Evolutionary conservation across 2,329 filamentous ascomycete species (phyloP).

Genomic region (Rutstroemia sp.): DNA sequence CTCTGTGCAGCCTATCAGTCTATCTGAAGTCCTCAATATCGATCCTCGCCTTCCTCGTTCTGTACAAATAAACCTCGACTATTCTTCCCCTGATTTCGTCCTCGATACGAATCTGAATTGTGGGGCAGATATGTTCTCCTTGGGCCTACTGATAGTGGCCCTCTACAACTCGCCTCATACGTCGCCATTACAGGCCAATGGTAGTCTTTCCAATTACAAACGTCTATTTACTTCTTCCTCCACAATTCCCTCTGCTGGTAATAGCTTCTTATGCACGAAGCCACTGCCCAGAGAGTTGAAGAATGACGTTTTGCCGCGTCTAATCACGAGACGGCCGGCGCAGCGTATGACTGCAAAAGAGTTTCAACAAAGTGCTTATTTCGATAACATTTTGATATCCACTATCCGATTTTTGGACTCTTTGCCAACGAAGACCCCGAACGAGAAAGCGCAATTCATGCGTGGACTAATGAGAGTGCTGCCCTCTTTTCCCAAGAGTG

Average conservation of each 20-base stretch:
- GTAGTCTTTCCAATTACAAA: constrained; percentile 78
- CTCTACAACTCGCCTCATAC: constrained; percentile 91
- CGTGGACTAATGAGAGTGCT: constrained; percentile 80
- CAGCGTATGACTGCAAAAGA: constrained; percentile 82
- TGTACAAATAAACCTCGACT: constrained; percentile 89
- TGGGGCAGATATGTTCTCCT: constrained; percentile 85
- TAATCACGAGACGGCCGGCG: constrained; percentile 82
- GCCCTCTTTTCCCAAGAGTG: constrained; percentile 84
- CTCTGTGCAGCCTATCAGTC: constrained; percentile 69
- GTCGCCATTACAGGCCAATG: constrained; percentile 77
- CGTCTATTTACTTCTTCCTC: constrained; percentile 73
- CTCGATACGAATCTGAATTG: constrained; percentile 81
- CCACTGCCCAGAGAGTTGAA: constrained; percentile 74
- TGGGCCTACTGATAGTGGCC: constrained; percentile 81
- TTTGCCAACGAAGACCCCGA: constrained; percentile 83
- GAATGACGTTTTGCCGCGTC: constrained; percentile 67
- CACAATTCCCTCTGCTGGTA: constrained; percentile 67
- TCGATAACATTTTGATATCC: constrained; percentile 93
- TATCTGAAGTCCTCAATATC: constrained; percentile 77
- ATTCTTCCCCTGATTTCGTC: constrained; percentile 88
- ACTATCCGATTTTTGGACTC: constrained; percentile 92
- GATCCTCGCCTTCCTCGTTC: constrained; percentile 74
- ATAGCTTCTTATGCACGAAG: constrained; percentile 77
- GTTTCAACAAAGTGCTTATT: constrained; percentile 92
- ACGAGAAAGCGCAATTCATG: constrained; percentile 88